A percentile compares a stretch with the other conserved stretches of the same genome.
These are phyloP conservation scores for Royoungia palumana DNA, from an alignment of 768 basidiomycete genomes.

Conservation along the genomic window DNA sequence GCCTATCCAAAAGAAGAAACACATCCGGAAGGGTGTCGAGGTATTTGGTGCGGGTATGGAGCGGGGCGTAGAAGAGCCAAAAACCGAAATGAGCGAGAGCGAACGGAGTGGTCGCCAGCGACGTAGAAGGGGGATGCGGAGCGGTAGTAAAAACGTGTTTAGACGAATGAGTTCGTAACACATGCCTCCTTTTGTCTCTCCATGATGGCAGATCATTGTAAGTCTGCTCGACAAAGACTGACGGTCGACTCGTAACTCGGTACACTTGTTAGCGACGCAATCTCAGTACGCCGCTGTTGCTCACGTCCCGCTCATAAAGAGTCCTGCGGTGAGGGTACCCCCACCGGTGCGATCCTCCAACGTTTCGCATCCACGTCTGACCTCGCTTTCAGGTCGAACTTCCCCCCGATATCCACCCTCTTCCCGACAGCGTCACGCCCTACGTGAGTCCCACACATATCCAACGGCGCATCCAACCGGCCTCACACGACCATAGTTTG, in stretches of 20 bases:
- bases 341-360: slow-evolving; percentile 62
- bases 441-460: slow-evolving; percentile 61
- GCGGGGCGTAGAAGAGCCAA: slow-evolving; percentile 58
- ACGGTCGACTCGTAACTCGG: background rate
- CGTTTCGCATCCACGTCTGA: background rate
- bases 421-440: slow-evolving; percentile 84
- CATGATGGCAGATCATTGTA: slow-evolving; percentile 22
- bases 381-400: slow-evolving; percentile 63
- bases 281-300: slow-evolving; percentile 78
- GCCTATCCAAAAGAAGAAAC: slow-evolving; percentile 32
- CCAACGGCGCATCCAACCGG: slow-evolving; percentile 1
- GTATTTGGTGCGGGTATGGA: slow-evolving; percentile 88
- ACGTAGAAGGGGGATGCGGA: slow-evolving; percentile 74
- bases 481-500: slow-evolving; percentile 59
- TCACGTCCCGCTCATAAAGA: slow-evolving; percentile 84
- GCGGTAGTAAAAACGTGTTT: slow-evolving; percentile 88
- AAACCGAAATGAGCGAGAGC: slow-evolving; percentile 51
- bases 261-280: slow-evolving; percentile 23
- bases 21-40: slow-evolving; percentile 61
- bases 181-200: background rate
- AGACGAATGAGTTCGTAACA: slow-evolving; percentile 30
- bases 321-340: slow-evolving; percentile 86
- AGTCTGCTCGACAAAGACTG: slow-evolving; percentile 8
- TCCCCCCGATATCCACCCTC: slow-evolving; percentile 89
- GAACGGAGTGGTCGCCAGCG: slow-evolving; percentile 78